Evolutionary conservation across 805 yeast species (phyloP), one percentile per base, ranked within the genome.

Genomic region (Soucietia sequanensis): DNA sequence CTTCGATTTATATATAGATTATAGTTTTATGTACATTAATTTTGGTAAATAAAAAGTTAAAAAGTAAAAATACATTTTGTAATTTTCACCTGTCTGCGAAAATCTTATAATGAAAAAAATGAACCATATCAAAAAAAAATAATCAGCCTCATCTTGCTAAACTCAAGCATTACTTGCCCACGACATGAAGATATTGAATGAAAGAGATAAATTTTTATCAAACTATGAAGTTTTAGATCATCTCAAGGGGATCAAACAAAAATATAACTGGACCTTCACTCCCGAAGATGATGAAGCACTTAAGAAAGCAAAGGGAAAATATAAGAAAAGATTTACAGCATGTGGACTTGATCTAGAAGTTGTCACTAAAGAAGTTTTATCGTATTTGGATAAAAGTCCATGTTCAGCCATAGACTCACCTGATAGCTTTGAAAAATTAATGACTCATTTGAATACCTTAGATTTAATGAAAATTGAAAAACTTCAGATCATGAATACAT

Each of bases 391-490:
- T 23, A 46, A 52, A 31, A 57, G 48, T 18, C 49, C 65, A 2
- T 47, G 56, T 22, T 46, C 55, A 9, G 29, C 23, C 4, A 50
- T 62, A 16, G 45, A 46, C 5, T 37, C 52, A 9, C 35, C 32
- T n/a, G 58, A 48, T 2, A 39, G 43, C 3, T 58, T 67, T 26
- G 42, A 31, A n/a, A 48, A 54, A 19, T 65, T 80, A 36, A 63
- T 82, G 66, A 30, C 43, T 1, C 69, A 62, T 18, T 53, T 81
- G 32, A 70, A 75, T 39, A 47, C 63, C 22, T 80, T 72, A 41
- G 73, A 71, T 19, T 65, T 91, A 35, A 89, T 83, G 62, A 85
- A 87, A 57, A 80, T 85, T 17, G 99, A 91, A 52, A 78, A 81
- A 45, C 65, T 91, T 26, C 96, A 91, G 60, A 76, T 91, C 25